Evolutionary conservation across 768 basidiomycete genomes (phyloP), one percentile per base, ranked within the genome.

Genomic region (Termitomyces sp.): DNA sequence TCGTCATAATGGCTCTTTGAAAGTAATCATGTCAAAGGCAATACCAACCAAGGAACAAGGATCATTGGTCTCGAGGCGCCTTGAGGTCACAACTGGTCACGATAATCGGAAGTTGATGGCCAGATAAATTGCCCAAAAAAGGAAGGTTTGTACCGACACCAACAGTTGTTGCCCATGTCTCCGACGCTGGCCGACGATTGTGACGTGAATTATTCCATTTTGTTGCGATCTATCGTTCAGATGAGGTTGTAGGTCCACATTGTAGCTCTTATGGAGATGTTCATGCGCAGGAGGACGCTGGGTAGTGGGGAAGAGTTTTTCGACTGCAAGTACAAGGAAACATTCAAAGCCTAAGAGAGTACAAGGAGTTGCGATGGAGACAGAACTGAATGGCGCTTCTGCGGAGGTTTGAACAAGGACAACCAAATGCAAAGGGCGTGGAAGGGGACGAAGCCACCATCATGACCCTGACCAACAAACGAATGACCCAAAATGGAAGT

Each of bases 401-500:
- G 53, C 32, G 39, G 45, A 56, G 33, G 53, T 10, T 14, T 61
- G 54, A 67, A 72, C 71, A 71, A 73, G 69, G 65, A 62, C 58
- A 52, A 37, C 68, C 67, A 63, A 67, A 68, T 61, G 55, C 57
- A 61, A 69, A 65, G 67, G 64, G 53, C 49, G 56, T 44, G 53
- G 47, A 60, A 60, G 57, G n/a, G 63, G 67, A 65, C 43, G 47
- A 62, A 53, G 59, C 48, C 48, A 42, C 53, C 64, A 63, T 63
- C 53, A 49, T 30, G 43, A 14, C 72, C 68, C 53, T 50, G 33
- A 26, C 13, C 68, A 61, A 77, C 74, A 79, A 77, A 79, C 69
- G 72, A 73, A 66, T 67, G 68, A 44, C 75, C 70, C 33, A 67
- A 74, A 73, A 61, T 47, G 74, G 75, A 53, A 68, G 56, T 26